phyloP scores from a whole-genome alignment of 2,329 filamentous ascomycete species.

The Aspergillus phoenicis region DNA sequence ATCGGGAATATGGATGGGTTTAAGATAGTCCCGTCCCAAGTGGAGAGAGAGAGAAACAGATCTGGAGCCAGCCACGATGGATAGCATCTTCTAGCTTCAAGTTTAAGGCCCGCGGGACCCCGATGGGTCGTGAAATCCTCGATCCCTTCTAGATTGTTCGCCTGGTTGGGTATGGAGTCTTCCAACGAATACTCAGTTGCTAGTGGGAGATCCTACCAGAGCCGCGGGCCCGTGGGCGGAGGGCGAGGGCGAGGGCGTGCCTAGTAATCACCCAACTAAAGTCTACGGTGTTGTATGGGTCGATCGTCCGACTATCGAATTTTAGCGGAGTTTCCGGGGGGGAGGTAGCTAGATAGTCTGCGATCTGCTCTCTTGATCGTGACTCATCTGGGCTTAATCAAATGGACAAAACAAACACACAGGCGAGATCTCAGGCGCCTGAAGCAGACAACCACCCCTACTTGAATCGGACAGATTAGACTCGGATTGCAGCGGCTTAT shows the following conservation, averaged over 20 bases:
- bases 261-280: too few species aligned
- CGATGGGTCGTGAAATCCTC: background rate
- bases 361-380: background rate
- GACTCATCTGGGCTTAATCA: background rate
- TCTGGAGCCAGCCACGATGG: background rate
- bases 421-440: background rate
- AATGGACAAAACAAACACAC: background rate
- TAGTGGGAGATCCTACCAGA: slow-evolving; percentile 14
- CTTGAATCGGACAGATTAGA: background rate
- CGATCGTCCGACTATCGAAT: slow-evolving; percentile 20
- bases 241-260: background rate
- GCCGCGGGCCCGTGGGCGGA: slow-evolving; percentile 11
- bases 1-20: background rate
- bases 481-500: slow-evolving; percentile 1
- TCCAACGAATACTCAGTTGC: background rate
- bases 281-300: slow-evolving; percentile 13
- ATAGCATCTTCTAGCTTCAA: background rate
- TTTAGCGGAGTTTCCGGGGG: slow-evolving; percentile 6
- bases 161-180: background rate
- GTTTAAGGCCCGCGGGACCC: background rate
- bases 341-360: background rate
- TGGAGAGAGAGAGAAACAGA: background rate
- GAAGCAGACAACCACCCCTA: background rate
- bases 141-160: background rate
- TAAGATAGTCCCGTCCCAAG: background rate